Base-by-base conservation (phyloP, 768 basidiomycete genomes). In the Clitopilus hobsonii region DNA sequence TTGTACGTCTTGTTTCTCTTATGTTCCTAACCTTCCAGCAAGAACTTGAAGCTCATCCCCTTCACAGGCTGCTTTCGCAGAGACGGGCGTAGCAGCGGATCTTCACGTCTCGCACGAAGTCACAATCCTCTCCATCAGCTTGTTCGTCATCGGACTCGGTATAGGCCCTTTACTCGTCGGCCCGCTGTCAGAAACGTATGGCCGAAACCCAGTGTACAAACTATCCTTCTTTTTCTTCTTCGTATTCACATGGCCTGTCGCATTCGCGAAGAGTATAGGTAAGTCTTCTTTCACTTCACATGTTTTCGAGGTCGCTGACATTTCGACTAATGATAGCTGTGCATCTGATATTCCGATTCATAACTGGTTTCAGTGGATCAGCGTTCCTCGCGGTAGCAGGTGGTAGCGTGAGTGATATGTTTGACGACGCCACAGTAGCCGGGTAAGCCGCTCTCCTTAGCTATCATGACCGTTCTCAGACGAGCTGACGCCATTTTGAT, bases 181-280 rank as follows among this genome's bases (percentile, higher is more conserved):
- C 2, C 77, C 80, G 0, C 68, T 80, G 13, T 65, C 72, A 18
- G 81, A 86, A 59, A 76, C 88, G 16, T 81, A 84, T 61, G 89
- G 91, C 1, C 74, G 85, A 47, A 84, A 81, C 54, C 65, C 76
- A 38, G 78, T 91, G 11, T 90, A 92, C 64, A 72, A 76, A 11
- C 60, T 76, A 2, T 85, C 87, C 0, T 91, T 86, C 58, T 58
- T 71, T 0, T 58, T 82, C 4, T 85, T 89, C 65, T 82, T 88
- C 61, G 62, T 80, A 1, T 77, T 87, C 54, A 82, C 84, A 18
- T 86, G 85, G 62, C 86, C 88, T 0, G 83, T 89, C 5, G 86
- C 88, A 1, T 91, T 93, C 57, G 79, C 88, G 1, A 84, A 82
- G 3, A 75, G 89, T 60, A 76, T 83, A 22, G 76, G 85, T 85